Evolutionary conservation across 169 alveolate genomes (phyloP), one percentile per base, ranked within the genome.

Genomic region (Plasmodium coatneyi): DNA sequence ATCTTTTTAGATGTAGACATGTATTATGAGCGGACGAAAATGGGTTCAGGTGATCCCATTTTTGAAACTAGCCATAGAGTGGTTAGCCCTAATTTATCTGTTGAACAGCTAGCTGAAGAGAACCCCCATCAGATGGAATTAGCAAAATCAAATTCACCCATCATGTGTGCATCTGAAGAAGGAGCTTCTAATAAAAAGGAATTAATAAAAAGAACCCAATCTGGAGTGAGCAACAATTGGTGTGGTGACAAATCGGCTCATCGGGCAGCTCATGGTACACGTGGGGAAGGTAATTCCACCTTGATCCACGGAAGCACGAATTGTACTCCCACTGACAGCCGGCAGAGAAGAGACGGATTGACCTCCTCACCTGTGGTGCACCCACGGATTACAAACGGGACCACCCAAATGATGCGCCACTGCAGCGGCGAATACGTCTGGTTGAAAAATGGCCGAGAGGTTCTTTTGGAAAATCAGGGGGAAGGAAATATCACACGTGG

Each of bases 1-100:
- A 16, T 89, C 49, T 89, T 89, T 89, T 60, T 89, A 89, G 94
- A 89, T 89, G 43, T 89, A 30, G 87, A 89, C 22, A 72, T 89
- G n/a, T 79, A 79, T 41, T 89, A 89, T 89, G 32, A 89, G 16
- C n/a, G 78, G 43, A 70, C 70, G 54, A 56, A 79, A 89, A 39
- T 70, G 9, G 32, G 22, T 43, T 79, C 94, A 3, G 30, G 34
- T 14, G 28, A 43, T 0, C 83, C 90, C 36, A 41, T 79, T 9
- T 89, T 89, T 70, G 83, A 79, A 10, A 89, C 91, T 10, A 43
- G 52, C 22, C 71, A 89, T 66, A 41, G 74, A 9, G 34, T 79
- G 30, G 82, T 89, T 39, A 25, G 7, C 1, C 54, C 39, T 14
- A 80, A 80, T 3, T 19, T 6, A 34, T 28, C 41, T 12, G 43